Percentiles rank a stretch among this genome's conserved stretches.
Evolutionary conservation across 129 eudicot genomes (phyloP).

Genomic region (Calendula officinalis): DNA sequence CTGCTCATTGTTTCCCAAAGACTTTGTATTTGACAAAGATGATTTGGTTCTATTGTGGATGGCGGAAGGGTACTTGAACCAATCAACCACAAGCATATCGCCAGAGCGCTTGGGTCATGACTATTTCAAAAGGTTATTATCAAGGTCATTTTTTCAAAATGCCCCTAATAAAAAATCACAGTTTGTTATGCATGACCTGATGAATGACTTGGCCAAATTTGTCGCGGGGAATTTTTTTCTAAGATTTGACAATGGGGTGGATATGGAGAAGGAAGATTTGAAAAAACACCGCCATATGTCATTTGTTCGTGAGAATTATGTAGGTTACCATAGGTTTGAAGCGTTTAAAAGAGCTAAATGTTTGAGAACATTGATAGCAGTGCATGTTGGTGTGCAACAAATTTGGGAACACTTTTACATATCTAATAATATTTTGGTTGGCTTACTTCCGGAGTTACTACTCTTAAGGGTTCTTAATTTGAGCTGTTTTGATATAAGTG

Average conservation of each 20-base stretch:
- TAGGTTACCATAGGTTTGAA: neutral
- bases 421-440: slow-evolving; percentile 12
- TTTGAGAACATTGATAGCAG: slow-evolving; percentile 39
- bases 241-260: slow-evolving; percentile 29
- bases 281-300: slow-evolving; percentile 39
- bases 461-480: slow-evolving; percentile 25
- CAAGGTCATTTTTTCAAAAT: neutral
- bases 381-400: slow-evolving; percentile 17
- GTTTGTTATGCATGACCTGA: slow-evolving; percentile 41
- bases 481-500: neutral
- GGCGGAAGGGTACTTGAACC: neutral
- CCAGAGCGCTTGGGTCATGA: slow-evolving; percentile 21
- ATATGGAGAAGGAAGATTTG: neutral
- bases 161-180: slow-evolving; percentile 2
- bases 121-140: slow-evolving; percentile 22
- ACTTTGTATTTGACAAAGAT: slow-evolving; percentile 7
- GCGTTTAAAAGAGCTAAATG: slow-evolving; percentile 21
- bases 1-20: slow-evolving; percentile 41
- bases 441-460: slow-evolving; percentile 4
- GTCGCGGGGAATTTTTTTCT: slow-evolving; percentile 23
- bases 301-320: slow-evolving; percentile 24
- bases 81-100: neutral
- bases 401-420: slow-evolving; percentile 4
- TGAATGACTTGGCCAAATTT: slow-evolving; percentile 32
- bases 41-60: neutral